These are phyloP conservation scores for Sphagnum contortum DNA, from an alignment of 225 moss, liverwort and hornwort species.

Conservation along the genomic window DNA sequence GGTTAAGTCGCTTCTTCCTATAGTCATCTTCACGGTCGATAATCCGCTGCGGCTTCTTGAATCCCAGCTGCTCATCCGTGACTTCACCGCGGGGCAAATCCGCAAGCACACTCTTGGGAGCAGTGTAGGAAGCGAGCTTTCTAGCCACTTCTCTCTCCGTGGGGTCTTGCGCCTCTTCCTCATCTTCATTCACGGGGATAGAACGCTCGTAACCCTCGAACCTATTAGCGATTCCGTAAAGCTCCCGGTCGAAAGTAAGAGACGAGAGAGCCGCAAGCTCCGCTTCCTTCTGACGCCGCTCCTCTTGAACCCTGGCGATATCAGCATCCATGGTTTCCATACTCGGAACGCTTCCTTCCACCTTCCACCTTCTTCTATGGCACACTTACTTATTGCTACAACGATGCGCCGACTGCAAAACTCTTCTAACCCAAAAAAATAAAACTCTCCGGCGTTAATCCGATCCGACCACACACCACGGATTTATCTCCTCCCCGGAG, in stretches of 20 bases:
- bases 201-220: constrained; percentile 96
- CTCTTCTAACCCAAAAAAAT: too few relatives aligned
- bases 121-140: constrained; percentile 76
- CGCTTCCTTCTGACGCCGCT: constrained; percentile 80
- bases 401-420: too few relatives aligned
- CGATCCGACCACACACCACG: too few relatives aligned
- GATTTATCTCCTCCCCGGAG: too few relatives aligned
- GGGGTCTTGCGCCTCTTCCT: constrained; percentile 76
- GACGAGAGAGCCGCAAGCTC: constrained; percentile 70
- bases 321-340: constrained; percentile 72
- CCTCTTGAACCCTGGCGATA: constrained; percentile 84
- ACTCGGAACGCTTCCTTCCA: too few relatives aligned
- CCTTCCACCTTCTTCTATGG: too few relatives aligned
- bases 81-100: constrained; percentile 82
- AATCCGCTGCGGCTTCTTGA: constrained; percentile 90
- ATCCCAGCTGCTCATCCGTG: constrained; percentile 70
- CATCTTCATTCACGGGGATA: constrained; percentile 79
- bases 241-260: constrained; percentile 88
- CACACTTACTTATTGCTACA: too few relatives aligned
- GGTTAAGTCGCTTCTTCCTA: constrained; percentile 71
- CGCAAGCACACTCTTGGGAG: constrained; percentile 59
- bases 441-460: too few relatives aligned
- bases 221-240: constrained; percentile 72
- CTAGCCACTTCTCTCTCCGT: constrained; percentile 71
- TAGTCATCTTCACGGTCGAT: constrained; percentile 98